A percentile compares a stretch with the other conserved stretches of the same genome.
These are phyloP conservation scores for Diaporthe batatas DNA, from an alignment of 2,329 filamentous ascomycete species.

Conservation along the genomic window DNA sequence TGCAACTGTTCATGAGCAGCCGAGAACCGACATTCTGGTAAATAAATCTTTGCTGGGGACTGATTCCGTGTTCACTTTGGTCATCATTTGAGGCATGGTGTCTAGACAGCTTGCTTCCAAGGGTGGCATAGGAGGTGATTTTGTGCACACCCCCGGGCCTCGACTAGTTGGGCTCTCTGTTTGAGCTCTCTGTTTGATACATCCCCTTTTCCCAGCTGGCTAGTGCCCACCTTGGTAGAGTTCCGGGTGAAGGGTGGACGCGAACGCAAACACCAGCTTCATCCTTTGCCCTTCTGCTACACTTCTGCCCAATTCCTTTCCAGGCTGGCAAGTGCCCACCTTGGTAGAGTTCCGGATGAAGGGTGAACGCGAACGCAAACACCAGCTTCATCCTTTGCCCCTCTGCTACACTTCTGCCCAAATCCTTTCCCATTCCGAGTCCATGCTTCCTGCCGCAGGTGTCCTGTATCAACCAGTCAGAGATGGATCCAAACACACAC, in stretches of 20 bases:
- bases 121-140: background rate
- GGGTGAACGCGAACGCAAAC: no score
- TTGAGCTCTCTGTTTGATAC: background rate
- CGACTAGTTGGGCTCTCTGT: no score
- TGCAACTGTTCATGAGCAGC: background rate
- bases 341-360: no score
- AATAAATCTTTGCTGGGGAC: no score
- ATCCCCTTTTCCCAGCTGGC: background rate
- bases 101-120: background rate
- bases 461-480: no score
- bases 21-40: background rate
- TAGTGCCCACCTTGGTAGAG: background rate
- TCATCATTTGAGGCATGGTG: background rate
- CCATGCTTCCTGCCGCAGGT: background rate
- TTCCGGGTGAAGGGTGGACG: background rate
- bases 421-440: no score
- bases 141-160: background rate
- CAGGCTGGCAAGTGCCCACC: no score
- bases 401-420: no score
- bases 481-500: background rate
- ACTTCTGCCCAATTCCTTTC: no score
- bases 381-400: no score
- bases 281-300: no score
- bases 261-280: background rate
- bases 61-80: background rate